phyloP scores from a whole-genome alignment of 306 rosid species.

The Corylus americana region DNA sequence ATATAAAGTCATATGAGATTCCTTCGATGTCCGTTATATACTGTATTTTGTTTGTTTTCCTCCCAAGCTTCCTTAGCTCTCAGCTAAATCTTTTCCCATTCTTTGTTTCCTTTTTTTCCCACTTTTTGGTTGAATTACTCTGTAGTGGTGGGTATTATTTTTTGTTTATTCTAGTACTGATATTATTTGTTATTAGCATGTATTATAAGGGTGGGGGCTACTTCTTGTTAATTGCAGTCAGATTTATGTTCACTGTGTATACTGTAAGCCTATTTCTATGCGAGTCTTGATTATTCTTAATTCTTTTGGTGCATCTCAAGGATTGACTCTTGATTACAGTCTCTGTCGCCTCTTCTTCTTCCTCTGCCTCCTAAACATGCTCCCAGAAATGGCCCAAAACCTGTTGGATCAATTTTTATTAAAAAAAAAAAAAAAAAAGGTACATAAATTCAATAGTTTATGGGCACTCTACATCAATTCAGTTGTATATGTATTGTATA shows the following conservation, averaged over 20 bases:
- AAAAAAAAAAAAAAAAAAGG: no score
- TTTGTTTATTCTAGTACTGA: conserved; percentile 25
- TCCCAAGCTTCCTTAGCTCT: conserved; percentile 17
- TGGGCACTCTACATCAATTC: no score
- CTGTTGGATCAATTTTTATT: no score
- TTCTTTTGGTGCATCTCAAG: not conserved
- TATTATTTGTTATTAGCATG: conserved; percentile 3
- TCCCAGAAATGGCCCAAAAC: no score
- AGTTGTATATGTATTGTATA: no score
- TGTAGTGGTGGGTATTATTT: conserved; percentile 29
- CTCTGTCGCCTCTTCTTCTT: no score
- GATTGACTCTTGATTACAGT: no score
- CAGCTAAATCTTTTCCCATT: conserved; percentile 27
- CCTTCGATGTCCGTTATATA: conserved; percentile 25
- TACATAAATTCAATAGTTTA: no score
- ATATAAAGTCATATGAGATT: conserved; percentile 27
- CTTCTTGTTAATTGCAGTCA: not conserved
- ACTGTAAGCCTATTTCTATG: not conserved
- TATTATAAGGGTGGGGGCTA: not conserved
- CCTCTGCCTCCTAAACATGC: no score
- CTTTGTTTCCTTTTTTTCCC: conserved; percentile 11
- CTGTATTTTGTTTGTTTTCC: conserved; percentile 27
- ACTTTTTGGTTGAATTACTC: conserved; percentile 26
- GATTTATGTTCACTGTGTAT: not conserved
- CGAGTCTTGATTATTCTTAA: not conserved